Evolutionary conservation across 2,329 filamentous ascomycete species (phyloP), one percentile per base, ranked within the genome.

Genomic region (Orbilia oligospora): DNA sequence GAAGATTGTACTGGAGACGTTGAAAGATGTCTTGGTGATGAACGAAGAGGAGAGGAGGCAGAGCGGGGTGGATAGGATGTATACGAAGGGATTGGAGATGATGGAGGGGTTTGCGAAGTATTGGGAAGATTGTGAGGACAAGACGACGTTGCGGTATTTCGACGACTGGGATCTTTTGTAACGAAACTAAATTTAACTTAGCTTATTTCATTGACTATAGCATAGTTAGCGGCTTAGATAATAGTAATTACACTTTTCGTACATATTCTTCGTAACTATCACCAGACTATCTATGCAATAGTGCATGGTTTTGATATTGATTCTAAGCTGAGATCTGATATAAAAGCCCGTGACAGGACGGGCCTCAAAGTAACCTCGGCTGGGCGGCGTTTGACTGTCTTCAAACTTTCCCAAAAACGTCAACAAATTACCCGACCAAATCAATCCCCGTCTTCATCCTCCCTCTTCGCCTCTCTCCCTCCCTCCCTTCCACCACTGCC

Each of bases 91-190:
- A 12, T 61, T 71, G 61, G 73, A 77, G 61, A 77, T 77, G 73
- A 77, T 77, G 73, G 73, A 77, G 44, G 73, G 73, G n/a, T 77
- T 77, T 18, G 73, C 68, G 58, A 30, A 36, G 61, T 71, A 77
- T 36, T 77, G 73, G 73, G 73, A 77, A 16, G 48, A 41, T 14
- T 16, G 38, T 3, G n/a, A 36, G 27, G 27, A 48, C 16, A 33
- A 18, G 6, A 49, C 24, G 30, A 65, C 22, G 30, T 36, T 77
- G 49, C 41, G 68, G 30, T 71, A 71, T n/a, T 77, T 77, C 55
- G 73, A 71, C 41, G 73, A 77, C 63, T 77, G 73, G 73, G 67
- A 77, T 14, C 46, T 68, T 14, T 14, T 75, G 33, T 49, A 30
- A 4, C 8, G 6, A 9, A n/a, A 36, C 14, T 20, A 9, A 12